These are phyloP conservation scores for Oryza rufipogon DNA, from an alignment of 176 grass and related monocot species.

Conservation along the genomic window DNA sequence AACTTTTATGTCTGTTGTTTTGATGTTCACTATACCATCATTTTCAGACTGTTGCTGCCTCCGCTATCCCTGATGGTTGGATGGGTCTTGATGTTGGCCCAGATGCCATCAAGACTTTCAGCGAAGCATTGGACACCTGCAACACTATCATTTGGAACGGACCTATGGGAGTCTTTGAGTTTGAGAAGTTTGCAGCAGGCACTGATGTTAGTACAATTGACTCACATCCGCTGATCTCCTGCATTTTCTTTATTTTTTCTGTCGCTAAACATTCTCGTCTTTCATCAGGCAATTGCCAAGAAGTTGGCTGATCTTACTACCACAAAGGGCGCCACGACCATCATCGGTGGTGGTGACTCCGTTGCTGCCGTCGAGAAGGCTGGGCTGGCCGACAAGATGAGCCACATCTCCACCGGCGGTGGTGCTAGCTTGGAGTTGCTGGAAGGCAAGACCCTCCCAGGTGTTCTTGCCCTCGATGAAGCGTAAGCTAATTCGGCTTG, in stretches of 20 bases:
- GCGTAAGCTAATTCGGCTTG: constrained; percentile 51
- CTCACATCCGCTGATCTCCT: neutral
- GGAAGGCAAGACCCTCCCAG: constrained; percentile 93
- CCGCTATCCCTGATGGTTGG: constrained; percentile 80
- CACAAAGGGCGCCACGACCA: constrained; percentile 72
- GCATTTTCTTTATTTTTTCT: neutral
- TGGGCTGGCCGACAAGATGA: constrained; percentile 93
- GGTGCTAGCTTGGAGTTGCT: constrained; percentile 93
- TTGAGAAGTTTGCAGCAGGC: constrained; percentile 87
- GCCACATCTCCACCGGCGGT: constrained; percentile 92
- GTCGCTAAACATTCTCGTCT: neutral
- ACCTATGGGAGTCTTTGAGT: constrained; percentile 98
- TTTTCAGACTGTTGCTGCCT: constrained; percentile 72
- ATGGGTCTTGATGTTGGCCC: constrained; percentile 97
- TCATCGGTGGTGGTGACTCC: constrained; percentile 91
- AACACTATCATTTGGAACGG: constrained; percentile 94
- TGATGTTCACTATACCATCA: neutral
- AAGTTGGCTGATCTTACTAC: constrained; percentile 85
- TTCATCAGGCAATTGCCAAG: constrained; percentile 78
- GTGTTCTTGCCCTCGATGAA: constrained; percentile 87
- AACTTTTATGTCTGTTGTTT: neutral
- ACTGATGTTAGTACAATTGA: constrained; percentile 66
- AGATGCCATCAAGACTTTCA: constrained; percentile 78
- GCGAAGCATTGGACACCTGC: constrained; percentile 55
- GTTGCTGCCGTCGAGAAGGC: constrained; percentile 97